Percentiles rank a stretch among this genome's conserved stretches.
phyloP scores from a whole-genome alignment of 1,284 basidiomycete genomes.

The Fistulina hepatica region DNA sequence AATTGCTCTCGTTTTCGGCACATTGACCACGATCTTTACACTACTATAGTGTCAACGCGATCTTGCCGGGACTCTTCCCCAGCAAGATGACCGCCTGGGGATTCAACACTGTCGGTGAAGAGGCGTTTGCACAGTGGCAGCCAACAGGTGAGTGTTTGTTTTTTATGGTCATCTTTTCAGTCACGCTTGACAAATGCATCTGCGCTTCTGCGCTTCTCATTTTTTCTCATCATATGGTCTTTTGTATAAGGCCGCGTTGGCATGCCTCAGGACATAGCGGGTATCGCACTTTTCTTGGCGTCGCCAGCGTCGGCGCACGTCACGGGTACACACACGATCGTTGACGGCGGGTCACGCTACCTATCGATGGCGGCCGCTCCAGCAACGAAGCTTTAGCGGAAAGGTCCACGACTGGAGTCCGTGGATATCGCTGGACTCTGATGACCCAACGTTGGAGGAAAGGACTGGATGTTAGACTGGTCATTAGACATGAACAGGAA shows the following conservation, averaged over 20 bases:
- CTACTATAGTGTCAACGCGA: constrained; percentile 66
- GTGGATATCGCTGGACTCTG: too few species aligned
- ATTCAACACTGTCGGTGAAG: constrained; percentile 46
- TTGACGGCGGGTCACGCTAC: constrained; percentile 56
- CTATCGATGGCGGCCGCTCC: constrained; percentile 25
- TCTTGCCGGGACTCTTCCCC: constrained; percentile 73
- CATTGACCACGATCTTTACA: too few species aligned
- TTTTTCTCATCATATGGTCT: constrained; percentile 1
- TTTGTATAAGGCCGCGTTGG: constrained; percentile 49
- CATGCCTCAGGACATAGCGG: constrained; percentile 62
- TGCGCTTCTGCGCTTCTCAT: neutral
- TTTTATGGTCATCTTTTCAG: neutral
- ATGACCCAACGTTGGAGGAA: too few species aligned
- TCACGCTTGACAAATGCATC: neutral
- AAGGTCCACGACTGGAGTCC: too few species aligned
- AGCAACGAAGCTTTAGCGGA: constrained; percentile 32
- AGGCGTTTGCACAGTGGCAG: constrained; percentile 39
- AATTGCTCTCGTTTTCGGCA: neutral
- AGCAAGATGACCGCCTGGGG: constrained; percentile 82
- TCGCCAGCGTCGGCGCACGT: constrained; percentile 64
- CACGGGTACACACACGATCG: constrained; percentile 58
- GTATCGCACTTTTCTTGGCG: constrained; percentile 61
- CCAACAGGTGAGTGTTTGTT: constrained; percentile 43
- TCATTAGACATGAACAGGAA: too few species aligned
- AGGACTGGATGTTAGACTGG: too few species aligned